Evolutionary conservation across 257 asterid species (phyloP), one percentile per base, ranked within the genome.

Genomic region (Knoxia roxburghii): DNA sequence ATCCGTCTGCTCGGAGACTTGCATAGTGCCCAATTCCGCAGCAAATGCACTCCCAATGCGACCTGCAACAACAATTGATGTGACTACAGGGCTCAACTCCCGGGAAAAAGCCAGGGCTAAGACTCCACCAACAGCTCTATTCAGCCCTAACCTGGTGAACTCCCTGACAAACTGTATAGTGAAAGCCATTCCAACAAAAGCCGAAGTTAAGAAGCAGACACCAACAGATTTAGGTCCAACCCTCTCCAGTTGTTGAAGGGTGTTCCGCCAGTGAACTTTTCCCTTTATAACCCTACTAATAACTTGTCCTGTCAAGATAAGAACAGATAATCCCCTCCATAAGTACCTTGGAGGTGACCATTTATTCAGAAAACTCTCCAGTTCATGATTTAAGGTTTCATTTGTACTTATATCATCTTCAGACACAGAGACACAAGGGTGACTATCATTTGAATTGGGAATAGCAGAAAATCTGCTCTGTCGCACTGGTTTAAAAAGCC

Each of bases 181-280:
- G 82, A 93, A 90, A 70, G 99, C 99, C 99, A 90, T 93, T 76
- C 99, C 96, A 8, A 93, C 95, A 65, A 93, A 90, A 27, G 99
- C 96, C 5, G 99, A 77, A 23, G 96, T 90, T 57, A 93, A 68
- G 57, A 93, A 87, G 77, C 97, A 90, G 52, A 92, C 99, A 12
- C 97, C 97, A 7, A 88, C 94, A 7, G 99, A 94, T 80, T 83
- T 94, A 33, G 97, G 96, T 7, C 97, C 97, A 0, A 94, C 95
- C 53, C 99, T 84, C 67, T 84, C 87, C 17, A 93, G 81, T 76
- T 90, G 97, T 59, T 93, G 97, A 63, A 86, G 88, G 68, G 95
- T 88, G 80, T 90, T 90, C 68, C 79, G 83, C 95, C 95, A 85
- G 76, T 90, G 97, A 58, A 93, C 60, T 76, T 83, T 93, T 32